Evolutionary conservation across 306 rosid genomes (phyloP), one percentile per base, ranked within the genome.

Genomic region (Ziziphus jujuba): DNA sequence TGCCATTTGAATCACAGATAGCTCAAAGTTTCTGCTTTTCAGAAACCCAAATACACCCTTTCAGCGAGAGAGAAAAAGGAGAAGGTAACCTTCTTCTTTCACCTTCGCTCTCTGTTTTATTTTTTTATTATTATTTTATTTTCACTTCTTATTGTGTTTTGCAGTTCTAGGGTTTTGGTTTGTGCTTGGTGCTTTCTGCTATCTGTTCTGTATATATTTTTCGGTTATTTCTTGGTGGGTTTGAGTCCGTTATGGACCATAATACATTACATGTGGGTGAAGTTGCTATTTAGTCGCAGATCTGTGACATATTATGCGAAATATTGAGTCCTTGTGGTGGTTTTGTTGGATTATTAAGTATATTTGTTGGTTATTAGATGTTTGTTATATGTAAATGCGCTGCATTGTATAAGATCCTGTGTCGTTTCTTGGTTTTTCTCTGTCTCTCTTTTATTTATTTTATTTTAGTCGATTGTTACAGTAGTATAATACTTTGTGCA

Each of bases 211-310:
- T 43, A 12, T 54, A 3, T 22, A 13, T 33, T n/a, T 20, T 23
- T 20, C 35, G 11, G n/a, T 15, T 69, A 4, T 43, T 51, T 3
- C 33, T 19, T 56, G 17, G 35, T 51, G 49, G 61, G 62, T 68
- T 70, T 43, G 23, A 59, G 53, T 28, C 23, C 24, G 7, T 65
- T 51, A 23, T 40, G 22, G 51, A 43, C 54, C 65, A 16, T 56
- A 11, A n/a, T 6, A 38, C n/a, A 28, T 53, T 35, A 7, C n/a
- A 9, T 21, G 63, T 63, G 14, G 8, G 25, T 59, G 21, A 54
- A 16, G 40, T 78, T 56, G 35, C 34, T 9, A 14, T 48, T 73
- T 63, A 51, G 67, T 72, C 15, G 73, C 75, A 79, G 87, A 78
- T 83, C 85, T 73, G 81, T 67, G 31, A n/a, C 79, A 25, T 50